Evolutionary conservation across 768 basidiomycete species (phyloP).

Genomic region (Hemileccinum impolitum): DNA sequence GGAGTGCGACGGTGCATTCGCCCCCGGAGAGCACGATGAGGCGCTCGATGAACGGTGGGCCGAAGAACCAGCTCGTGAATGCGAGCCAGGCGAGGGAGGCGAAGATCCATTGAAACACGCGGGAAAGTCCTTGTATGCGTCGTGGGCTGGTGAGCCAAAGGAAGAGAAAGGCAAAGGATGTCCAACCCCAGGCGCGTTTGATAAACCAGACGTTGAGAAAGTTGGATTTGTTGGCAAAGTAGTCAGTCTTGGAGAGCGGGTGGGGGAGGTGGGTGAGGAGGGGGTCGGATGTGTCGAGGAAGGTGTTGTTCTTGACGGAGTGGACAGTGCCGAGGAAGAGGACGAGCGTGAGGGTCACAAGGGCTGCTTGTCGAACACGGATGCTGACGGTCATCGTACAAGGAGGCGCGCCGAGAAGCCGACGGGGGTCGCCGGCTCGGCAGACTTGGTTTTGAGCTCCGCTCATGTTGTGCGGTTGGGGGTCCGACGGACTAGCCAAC

Average conservation of each 20-base stretch:
- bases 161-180: conserved; percentile 60
- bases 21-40: conserved; percentile 66
- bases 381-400: conserved; percentile 17
- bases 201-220: conserved; percentile 82
- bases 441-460: too few species aligned
- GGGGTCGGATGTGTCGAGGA: conserved; percentile 83
- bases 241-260: conserved; percentile 56
- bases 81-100: conserved; percentile 67
- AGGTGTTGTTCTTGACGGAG: conserved; percentile 61
- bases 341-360: conserved; percentile 43
- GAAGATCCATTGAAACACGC: conserved; percentile 51
- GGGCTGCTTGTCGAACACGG: conserved; percentile 29
- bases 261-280: conserved; percentile 67
- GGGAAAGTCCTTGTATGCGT: conserved; percentile 35
- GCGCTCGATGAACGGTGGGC: conserved; percentile 71
- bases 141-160: conserved; percentile 57
- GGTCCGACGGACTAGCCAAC: too few species aligned
- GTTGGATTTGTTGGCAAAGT: conserved; percentile 82
- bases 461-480: too few species aligned
- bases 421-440: too few species aligned
- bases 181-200: conserved; percentile 92
- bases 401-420: too few species aligned
- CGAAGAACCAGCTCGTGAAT: conserved; percentile 88
- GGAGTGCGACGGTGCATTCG: conserved; percentile 67
- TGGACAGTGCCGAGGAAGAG: conserved; percentile 62